A percentile compares a stretch with the other conserved stretches of the same genome.
Conservation (phyloP, 2,329 filamentous ascomycete species). For the Colletotrichum karsti region DNA sequence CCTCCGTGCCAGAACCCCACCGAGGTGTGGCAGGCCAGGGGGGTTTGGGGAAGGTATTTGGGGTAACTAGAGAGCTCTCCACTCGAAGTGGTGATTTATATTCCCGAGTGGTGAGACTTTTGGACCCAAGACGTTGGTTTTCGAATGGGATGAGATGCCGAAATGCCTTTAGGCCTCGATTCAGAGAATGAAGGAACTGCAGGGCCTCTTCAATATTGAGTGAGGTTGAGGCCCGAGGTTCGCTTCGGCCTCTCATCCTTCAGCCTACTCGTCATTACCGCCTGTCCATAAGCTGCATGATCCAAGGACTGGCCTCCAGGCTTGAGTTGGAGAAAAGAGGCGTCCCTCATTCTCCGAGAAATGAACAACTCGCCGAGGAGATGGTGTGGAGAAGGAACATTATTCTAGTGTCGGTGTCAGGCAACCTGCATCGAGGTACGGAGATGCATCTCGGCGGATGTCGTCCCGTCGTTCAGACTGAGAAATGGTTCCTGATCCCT, state of each 20-base stretch:
- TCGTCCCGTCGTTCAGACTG: slow-evolving; percentile 29
- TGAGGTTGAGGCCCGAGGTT: too few species aligned
- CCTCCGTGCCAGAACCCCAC: slow-evolving; percentile 20
- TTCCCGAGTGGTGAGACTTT: slow-evolving; percentile 5
- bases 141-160: slow-evolving; percentile 16
- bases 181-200: background rate
- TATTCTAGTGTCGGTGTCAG: background rate
- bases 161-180: background rate
- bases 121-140: background rate
- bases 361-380: background rate
- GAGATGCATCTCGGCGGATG: slow-evolving; percentile 34
- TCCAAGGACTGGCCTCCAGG: background rate
- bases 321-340: slow-evolving; percentile 27
- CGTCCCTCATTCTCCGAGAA: slow-evolving; percentile 16
- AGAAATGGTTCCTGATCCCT: background rate
- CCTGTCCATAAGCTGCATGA: background rate
- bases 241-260: too few species aligned
- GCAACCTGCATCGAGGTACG: slow-evolving; percentile 19
- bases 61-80: slow-evolving; percentile 6
- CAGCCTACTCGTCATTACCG: background rate
- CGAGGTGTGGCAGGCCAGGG: background rate
- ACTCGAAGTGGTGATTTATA: slow-evolving; percentile 21
- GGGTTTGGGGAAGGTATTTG: background rate
- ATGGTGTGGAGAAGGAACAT: background rate
- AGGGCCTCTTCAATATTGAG: too few species aligned